Percentiles rank a stretch among this genome's conserved stretches.
These are phyloP conservation scores for Paramecium bursaria DNA, from an alignment of 73 alveolate species.

Conservation along the genomic window DNA sequence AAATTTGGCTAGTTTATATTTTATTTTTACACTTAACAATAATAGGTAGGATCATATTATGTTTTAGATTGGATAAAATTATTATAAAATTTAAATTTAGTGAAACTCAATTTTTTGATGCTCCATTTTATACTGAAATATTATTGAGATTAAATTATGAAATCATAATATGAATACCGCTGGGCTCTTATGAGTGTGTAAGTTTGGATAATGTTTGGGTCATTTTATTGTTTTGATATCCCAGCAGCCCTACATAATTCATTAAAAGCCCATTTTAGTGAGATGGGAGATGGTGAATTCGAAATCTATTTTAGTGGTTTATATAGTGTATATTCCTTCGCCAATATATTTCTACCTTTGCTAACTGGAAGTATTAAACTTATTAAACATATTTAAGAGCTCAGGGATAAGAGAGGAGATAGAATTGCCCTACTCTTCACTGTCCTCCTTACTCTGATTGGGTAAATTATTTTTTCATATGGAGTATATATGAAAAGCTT, in stretches of 20 bases:
- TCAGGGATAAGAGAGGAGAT: constrained; percentile 37
- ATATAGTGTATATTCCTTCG: constrained; percentile 4
- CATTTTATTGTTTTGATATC: constrained; percentile 32
- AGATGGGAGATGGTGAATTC: background rate
- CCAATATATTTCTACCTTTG: constrained; percentile 34
- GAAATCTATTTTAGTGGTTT: constrained; percentile 21
- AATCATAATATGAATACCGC: background rate
- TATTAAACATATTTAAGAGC: constrained; percentile 12
- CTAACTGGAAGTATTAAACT: constrained; percentile 8
- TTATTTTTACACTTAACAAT: background rate
- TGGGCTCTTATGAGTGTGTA: constrained; percentile 6
- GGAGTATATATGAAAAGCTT: background rate
- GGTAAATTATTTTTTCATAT: constrained; percentile 7
- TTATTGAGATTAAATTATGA: background rate
- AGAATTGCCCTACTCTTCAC: constrained; percentile 10
- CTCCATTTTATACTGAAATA: background rate
- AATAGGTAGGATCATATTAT: background rate
- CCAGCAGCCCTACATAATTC: constrained; percentile 33
- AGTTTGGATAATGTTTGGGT: constrained; percentile 25
- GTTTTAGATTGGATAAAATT: background rate
- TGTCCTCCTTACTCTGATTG: background rate
- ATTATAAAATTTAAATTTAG: no score
- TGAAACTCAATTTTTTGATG: background rate
- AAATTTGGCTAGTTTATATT: background rate
- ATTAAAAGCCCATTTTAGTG: background rate